Percentiles rank a stretch among this genome's conserved stretches.
phyloP scores from a whole-genome alignment of 1,139 yeast genomes.

The Suhomyces panamericanus region DNA sequence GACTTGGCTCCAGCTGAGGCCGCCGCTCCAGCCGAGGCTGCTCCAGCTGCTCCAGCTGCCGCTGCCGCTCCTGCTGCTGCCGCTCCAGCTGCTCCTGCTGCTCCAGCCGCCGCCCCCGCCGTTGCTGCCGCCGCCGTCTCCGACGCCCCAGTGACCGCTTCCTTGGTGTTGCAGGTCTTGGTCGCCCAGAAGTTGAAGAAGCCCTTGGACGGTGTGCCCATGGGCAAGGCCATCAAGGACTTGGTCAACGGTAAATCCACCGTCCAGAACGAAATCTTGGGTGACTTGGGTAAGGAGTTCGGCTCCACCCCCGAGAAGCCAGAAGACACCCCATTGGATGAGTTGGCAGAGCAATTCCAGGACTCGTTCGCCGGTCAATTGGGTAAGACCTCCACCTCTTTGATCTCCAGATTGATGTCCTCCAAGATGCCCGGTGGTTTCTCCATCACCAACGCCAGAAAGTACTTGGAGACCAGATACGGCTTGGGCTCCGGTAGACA shows the following conservation, averaged over 20 bases:
- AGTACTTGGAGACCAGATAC: conserved; percentile 85
- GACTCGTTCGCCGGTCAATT: conserved; percentile 83
- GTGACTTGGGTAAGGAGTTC: conserved; percentile 97
- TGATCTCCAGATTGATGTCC: conserved; percentile 87
- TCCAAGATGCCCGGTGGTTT: conserved; percentile 99
- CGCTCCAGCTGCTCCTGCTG: conserved; percentile 47
- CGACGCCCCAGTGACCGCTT: conserved; percentile 87
- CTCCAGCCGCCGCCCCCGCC: conserved; percentile 52
- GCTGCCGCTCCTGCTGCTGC: conserved; percentile 47
- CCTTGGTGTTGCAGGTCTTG: conserved; percentile 77
- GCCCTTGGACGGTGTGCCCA: conserved; percentile 79
- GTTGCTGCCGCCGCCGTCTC: conserved; percentile 75
- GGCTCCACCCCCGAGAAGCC: conserved; percentile 98
- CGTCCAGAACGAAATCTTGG: conserved; percentile 95
- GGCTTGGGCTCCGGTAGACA: conserved; percentile 94
- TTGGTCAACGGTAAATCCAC: conserved; percentile 98
- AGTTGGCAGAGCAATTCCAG: conserved; percentile 93
- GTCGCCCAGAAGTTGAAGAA: conserved; percentile 96
- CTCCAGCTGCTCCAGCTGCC: conserved; percentile 29
- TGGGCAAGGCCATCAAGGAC: conserved; percentile 92
- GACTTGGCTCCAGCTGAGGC: conserved; percentile 47
- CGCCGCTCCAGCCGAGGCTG: conserved; percentile 32
- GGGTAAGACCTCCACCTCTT: conserved; percentile 90
- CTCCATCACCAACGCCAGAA: conserved; percentile 86
- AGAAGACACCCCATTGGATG: conserved; percentile 94